A percentile compares a stretch with the other conserved stretches of the same genome.
Evolutionary conservation across 768 basidiomycete species (phyloP).

Genomic region (Hortiboletus campestris): DNA sequence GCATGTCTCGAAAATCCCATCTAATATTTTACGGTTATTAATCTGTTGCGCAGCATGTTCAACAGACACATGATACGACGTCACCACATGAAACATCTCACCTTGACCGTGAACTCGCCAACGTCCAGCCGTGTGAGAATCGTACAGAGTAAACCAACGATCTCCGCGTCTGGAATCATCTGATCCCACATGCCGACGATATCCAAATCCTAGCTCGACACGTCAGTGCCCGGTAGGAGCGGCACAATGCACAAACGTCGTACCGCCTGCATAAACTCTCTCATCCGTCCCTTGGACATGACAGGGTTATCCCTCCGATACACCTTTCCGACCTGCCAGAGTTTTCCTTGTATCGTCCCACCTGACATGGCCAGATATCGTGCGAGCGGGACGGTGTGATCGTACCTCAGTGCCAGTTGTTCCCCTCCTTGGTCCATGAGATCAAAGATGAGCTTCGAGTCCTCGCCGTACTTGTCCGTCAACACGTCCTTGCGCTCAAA

Average conservation of each 20-base stretch:
- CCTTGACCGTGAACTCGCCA: slow-evolving; percentile 94
- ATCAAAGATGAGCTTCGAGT: slow-evolving; percentile 96
- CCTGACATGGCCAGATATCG: slow-evolving; percentile 94
- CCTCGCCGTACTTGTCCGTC: slow-evolving; percentile 97
- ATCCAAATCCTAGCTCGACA: slow-evolving; percentile 76
- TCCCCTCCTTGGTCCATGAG: slow-evolving; percentile 97
- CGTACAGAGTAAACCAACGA: slow-evolving; percentile 79
- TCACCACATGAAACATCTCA: slow-evolving; percentile 24
- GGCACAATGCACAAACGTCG: slow-evolving; percentile 17
- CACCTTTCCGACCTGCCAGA: slow-evolving; percentile 99
- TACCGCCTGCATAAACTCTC: slow-evolving; percentile 97
- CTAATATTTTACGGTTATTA: slow-evolving; percentile 95
- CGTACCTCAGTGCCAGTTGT: slow-evolving; percentile 90
- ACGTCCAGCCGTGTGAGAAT: slow-evolving; percentile 82
- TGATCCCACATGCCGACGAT: slow-evolving; percentile 90
- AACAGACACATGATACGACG: neutral
- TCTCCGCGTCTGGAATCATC: slow-evolving; percentile 96
- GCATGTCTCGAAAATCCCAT: slow-evolving; percentile 95
- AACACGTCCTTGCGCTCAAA: slow-evolving; percentile 97
- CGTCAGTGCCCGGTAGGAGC: neutral
- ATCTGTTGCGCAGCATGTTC: slow-evolving; percentile 46
- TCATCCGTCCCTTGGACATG: slow-evolving; percentile 97
- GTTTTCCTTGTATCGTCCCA: slow-evolving; percentile 73
- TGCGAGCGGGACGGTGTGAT: slow-evolving; percentile 96
- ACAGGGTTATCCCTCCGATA: slow-evolving; percentile 96